Evolutionary conservation across 1,284 basidiomycete genomes (phyloP), one percentile per base, ranked within the genome.

Genomic region (Polyporus tsugae): DNA sequence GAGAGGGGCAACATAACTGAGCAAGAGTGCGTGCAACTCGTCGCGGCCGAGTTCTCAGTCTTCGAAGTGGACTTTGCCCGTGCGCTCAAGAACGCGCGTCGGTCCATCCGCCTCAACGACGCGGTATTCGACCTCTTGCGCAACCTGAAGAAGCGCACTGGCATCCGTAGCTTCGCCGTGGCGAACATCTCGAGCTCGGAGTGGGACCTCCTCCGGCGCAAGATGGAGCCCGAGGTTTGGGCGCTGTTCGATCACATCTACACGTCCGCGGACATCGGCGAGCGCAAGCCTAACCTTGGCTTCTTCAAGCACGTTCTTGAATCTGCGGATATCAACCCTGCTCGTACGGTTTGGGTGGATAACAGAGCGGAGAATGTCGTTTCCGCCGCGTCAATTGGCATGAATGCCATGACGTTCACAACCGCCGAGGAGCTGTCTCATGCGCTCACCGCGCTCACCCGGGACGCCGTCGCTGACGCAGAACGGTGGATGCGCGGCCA

Each of bases 121-220:
- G 75, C 80, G 33, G 77, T 89, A 66, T 79, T 87, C 52, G 70
- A 76, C 19, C 74, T 88, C 49, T 82, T 88, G 59, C 80, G 79
- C 5, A 78, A 84, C 53, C 75, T 88, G 49, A 86, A 84, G 70
- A 72, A 70, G 36, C 75, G 79, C 17, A 33, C 77, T 19, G 75
- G 76, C 22, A 75, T 85, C 10, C 79, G 75, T 17, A 78, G 88
- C 19, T 85, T 83, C 66, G 86, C 86, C 36, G 85, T 87, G 84
- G 86, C 85, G 52, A 89, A 89, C 73, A 87, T 87, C 38, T 86
- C 86, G 22, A 70, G 75, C 0, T 82, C 85, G 6, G 86, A 88
- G 70, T 87, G 80, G 73, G 77, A 80, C 39, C 75, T 81, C 9
- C 78, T 87, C 19, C 81, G 77, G 33, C 80, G 77, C 5, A 83